Conservation (phyloP, 78 protist species). For the Cavenderia fasciculata region DNA sequence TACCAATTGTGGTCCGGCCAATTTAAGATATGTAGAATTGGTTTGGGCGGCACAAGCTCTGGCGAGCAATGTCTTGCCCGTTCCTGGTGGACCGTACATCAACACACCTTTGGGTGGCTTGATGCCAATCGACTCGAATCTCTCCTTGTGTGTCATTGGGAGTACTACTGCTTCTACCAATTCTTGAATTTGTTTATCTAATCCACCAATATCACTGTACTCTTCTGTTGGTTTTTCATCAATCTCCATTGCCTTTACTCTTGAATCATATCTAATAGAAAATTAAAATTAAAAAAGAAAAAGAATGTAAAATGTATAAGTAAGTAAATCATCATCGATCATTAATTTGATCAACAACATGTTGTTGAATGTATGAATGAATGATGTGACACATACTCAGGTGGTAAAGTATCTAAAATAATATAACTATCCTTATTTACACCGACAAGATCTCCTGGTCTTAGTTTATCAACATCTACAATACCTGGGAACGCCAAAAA, state of each 20-base stretch:
- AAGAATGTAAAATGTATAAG: no score
- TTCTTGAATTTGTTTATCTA: constrained; percentile 98
- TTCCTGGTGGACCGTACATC: constrained; percentile 97
- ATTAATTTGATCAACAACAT: no score
- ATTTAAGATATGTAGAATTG: constrained; percentile 96
- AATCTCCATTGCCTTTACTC: constrained; percentile 99
- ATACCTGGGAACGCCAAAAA: constrained; percentile 99
- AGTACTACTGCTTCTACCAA: constrained; percentile 98
- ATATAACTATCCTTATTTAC: constrained; percentile 99
- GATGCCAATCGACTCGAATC: constrained; percentile 93
- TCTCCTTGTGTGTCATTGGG: constrained; percentile 97
- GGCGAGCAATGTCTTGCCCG: constrained; percentile 99
- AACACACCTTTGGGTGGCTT: constrained; percentile 91
- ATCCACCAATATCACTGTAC: constrained; percentile 99
- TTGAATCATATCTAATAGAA: constrained; percentile 93
- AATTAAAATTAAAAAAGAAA: background rate
- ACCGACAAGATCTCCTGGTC: constrained; percentile 99
- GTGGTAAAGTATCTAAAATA: constrained; percentile 96
- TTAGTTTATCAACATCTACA: constrained; percentile 91
- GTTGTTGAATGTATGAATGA: background rate
- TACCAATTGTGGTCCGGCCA: constrained; percentile 99
- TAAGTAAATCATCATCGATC: no score
- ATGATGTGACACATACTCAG: constrained; percentile 86
- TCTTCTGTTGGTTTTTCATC: constrained; percentile 99
- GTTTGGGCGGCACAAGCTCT: constrained; percentile 99